Percentiles rank a stretch among this genome's conserved stretches.
phyloP scores from a whole-genome alignment of 2,329 filamentous ascomycete species.

The Venturia aucupariae region DNA sequence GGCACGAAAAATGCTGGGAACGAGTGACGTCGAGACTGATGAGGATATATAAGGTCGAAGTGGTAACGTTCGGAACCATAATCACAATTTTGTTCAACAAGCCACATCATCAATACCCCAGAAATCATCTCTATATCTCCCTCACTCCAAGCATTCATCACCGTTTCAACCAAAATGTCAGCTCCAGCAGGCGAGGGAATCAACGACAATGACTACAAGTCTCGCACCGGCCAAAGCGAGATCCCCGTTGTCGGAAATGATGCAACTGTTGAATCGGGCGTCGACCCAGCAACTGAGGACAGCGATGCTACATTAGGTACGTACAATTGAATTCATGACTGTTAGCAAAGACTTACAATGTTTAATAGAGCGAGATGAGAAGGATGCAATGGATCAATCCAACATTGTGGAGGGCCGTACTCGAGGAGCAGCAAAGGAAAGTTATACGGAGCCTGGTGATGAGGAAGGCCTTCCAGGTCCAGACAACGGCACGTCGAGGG shows the following conservation, averaged over 20 bases:
- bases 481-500: not conserved
- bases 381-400: conserved; percentile 29
- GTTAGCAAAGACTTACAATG: not conserved
- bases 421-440: conserved; percentile 23
- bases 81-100: too few relatives aligned
- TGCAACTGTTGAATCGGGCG: not conserved
- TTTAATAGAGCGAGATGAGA: conserved; percentile 27
- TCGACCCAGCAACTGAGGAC: not conserved
- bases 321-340: not conserved
- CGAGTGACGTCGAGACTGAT: not conserved
- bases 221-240: conserved; percentile 11
- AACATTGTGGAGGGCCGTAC: conserved; percentile 32
- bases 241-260: conserved; percentile 11
- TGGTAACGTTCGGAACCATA: too few relatives aligned
- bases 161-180: not conserved
- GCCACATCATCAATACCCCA: too few relatives aligned
- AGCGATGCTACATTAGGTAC: conserved; percentile 11
- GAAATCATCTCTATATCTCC: not conserved
- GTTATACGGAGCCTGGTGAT: conserved; percentile 29
- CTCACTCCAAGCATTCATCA: not conserved
- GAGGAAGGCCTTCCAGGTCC: conserved; percentile 22
- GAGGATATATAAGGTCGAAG: not conserved
- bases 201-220: conserved; percentile 12
- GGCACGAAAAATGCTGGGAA: not conserved
- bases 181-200: conserved; percentile 8